A percentile compares a stretch with the other conserved stretches of the same genome.
phyloP scores from a whole-genome alignment of 345 rosid genomes.

The Pseudoturritis turrita region DNA sequence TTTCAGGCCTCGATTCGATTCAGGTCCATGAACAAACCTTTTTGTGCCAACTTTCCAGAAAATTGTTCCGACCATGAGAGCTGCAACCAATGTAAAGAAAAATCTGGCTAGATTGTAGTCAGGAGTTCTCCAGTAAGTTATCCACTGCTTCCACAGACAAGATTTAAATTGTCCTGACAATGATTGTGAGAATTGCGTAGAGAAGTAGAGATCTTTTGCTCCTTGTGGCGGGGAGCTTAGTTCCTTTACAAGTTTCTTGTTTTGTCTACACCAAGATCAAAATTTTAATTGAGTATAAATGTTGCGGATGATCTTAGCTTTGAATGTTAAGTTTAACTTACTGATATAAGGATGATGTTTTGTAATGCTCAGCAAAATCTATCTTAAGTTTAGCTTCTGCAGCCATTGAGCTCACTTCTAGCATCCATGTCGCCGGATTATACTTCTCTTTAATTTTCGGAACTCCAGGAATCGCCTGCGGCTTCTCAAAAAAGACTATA shows the following conservation, averaged over 20 bases:
- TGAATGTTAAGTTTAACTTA: constrained; percentile 29
- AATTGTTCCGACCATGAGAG: constrained; percentile 54
- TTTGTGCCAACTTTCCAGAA: constrained; percentile 60
- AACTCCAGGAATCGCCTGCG: constrained; percentile 57
- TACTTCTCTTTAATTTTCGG: constrained; percentile 61
- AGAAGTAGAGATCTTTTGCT: constrained; percentile 46
- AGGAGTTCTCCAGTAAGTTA: constrained; percentile 77
- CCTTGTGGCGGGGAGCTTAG: constrained; percentile 51
- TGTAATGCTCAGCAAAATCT: constrained; percentile 74
- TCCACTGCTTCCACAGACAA: constrained; percentile 69
- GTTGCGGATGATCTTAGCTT: not conserved
- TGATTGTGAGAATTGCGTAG: constrained; percentile 46
- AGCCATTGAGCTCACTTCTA: constrained; percentile 82
- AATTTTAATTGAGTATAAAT: not conserved
- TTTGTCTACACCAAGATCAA: constrained; percentile 39
- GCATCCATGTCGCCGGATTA: constrained; percentile 92
- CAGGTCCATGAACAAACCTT: constrained; percentile 33
- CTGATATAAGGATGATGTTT: constrained; percentile 50
- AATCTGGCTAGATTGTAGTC: constrained; percentile 58
- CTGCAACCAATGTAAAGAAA: constrained; percentile 48
- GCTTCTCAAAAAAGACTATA: not conserved
- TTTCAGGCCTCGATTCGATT: not conserved
- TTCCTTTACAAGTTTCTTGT: constrained; percentile 53
- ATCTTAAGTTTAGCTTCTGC: constrained; percentile 59
- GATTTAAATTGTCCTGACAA: constrained; percentile 56